phyloP scores from a whole-genome alignment of 805 yeast species.

The Wickerhamiella siamensis region DNA sequence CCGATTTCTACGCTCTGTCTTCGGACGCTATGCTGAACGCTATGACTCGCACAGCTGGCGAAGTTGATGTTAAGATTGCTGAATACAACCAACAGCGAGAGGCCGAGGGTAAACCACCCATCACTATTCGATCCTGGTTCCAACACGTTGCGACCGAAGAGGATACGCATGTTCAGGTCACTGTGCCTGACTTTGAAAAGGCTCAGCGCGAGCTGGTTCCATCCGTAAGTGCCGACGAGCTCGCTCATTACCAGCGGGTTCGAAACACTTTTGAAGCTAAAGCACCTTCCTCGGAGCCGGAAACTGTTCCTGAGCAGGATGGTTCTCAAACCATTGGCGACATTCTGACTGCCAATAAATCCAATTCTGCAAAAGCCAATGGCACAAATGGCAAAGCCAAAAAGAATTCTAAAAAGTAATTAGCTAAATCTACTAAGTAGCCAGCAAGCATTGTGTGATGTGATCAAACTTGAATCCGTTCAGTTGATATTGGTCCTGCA shows the following conservation, averaged over 20 bases:
- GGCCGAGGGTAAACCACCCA: conserved; percentile 20
- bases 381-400: too few species aligned
- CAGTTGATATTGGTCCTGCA: too few species aligned
- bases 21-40: conserved; percentile 94
- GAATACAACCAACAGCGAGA: conserved; percentile 33
- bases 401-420: too few species aligned
- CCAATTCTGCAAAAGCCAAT: too few species aligned
- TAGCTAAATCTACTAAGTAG: too few species aligned
- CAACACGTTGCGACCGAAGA: conserved; percentile 56
- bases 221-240: conserved; percentile 76
- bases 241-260: conserved; percentile 67
- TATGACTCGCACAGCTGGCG: conserved; percentile 76
- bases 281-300: not conserved
- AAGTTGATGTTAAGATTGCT: conserved; percentile 52
- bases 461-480: too few species aligned
- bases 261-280: conserved; percentile 55
- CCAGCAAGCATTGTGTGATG: too few species aligned
- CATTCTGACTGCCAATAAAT: too few species aligned
- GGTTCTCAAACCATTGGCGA: too few species aligned
- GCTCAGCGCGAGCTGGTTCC: conserved; percentile 64
- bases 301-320: too few species aligned
- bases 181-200: conserved; percentile 58
- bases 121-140: conserved; percentile 79
- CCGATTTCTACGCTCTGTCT: conserved; percentile 92
- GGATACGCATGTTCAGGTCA: conserved; percentile 58